Percentiles rank a stretch among this genome's conserved stretches.
phyloP scores from a whole-genome alignment of 768 basidiomycete species.

The Rhizopogon roseolus region DNA sequence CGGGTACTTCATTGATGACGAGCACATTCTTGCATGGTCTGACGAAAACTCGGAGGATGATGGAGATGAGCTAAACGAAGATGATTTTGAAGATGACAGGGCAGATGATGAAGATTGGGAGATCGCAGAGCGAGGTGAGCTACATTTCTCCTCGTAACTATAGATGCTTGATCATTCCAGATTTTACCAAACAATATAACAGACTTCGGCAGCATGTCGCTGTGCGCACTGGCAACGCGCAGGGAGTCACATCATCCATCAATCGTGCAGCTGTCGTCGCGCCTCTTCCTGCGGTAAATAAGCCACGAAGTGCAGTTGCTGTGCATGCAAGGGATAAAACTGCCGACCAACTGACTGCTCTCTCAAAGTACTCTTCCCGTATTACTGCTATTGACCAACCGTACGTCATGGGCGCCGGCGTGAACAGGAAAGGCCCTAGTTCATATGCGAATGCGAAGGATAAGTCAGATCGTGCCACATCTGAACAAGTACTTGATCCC shows the following conservation, averaged over 20 bases:
- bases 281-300: conserved; percentile 67
- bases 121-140: conserved; percentile 72
- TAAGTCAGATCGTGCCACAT: conserved; percentile 94
- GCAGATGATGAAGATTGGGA: conserved; percentile 91
- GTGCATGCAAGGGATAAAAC: conserved; percentile 51
- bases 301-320: conserved; percentile 38
- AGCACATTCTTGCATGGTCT: conserved; percentile 25
- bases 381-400: conserved; percentile 73
- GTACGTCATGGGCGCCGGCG: conserved; percentile 62
- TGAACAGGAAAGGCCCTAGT: conserved; percentile 90
- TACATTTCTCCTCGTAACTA: background rate
- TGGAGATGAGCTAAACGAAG: conserved; percentile 35
- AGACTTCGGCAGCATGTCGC: conserved; percentile 88
- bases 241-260: conserved; percentile 50
- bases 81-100: conserved; percentile 49
- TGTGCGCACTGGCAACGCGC: conserved; percentile 68
- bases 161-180: conserved; percentile 35
- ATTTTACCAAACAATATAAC: conserved; percentile 99
- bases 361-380: conserved; percentile 73
- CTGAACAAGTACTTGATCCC: conserved; percentile 94
- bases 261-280: conserved; percentile 49
- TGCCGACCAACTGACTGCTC: conserved; percentile 64
- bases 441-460: conserved; percentile 89
- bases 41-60: conserved; percentile 20
- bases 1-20: conserved; percentile 43